Evolutionary conservation across 106 monocot genomes (phyloP).

Genomic region (Dendrobium huoshanense): DNA sequence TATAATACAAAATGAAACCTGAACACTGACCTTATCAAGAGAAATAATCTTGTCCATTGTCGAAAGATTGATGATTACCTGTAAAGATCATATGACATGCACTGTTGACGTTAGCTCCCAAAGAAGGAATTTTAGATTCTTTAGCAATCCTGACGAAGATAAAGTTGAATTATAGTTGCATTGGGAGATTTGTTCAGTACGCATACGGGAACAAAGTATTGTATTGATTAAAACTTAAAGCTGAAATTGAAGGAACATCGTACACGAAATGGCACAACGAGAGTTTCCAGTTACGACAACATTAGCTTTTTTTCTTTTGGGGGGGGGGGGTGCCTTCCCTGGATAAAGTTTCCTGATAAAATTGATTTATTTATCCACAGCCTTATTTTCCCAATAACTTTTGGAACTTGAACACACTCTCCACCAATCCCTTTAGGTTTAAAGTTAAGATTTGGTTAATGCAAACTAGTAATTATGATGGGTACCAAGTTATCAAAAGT

Average conservation of each 20-base stretch:
- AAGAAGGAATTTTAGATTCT: background rate
- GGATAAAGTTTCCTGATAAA: too few relatives aligned
- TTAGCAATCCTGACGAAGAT: background rate
- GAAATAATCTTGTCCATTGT: slow-evolving; percentile 86
- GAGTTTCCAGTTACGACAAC: too few relatives aligned
- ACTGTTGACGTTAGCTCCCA: background rate
- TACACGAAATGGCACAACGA: background rate
- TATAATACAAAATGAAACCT: background rate
- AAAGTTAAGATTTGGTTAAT: too few relatives aligned
- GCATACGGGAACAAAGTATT: background rate
- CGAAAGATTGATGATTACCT: slow-evolving; percentile 75
- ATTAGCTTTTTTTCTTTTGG: background rate
- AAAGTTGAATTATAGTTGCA: background rate
- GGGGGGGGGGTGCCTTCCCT: background rate
- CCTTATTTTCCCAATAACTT: too few relatives aligned
- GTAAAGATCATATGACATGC: slow-evolving; percentile 8
- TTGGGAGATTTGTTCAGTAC: background rate
- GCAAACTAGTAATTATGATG: too few relatives aligned
- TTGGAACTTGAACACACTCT: too few relatives aligned
- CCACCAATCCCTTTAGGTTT: too few relatives aligned
- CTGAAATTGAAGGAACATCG: background rate
- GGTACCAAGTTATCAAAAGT: too few relatives aligned
- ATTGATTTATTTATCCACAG: too few relatives aligned
- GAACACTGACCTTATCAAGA: slow-evolving; percentile 65
- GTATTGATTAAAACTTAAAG: background rate